Conservation (phyloP, 257 asterid species). For the Gentiana straminea region DNA sequence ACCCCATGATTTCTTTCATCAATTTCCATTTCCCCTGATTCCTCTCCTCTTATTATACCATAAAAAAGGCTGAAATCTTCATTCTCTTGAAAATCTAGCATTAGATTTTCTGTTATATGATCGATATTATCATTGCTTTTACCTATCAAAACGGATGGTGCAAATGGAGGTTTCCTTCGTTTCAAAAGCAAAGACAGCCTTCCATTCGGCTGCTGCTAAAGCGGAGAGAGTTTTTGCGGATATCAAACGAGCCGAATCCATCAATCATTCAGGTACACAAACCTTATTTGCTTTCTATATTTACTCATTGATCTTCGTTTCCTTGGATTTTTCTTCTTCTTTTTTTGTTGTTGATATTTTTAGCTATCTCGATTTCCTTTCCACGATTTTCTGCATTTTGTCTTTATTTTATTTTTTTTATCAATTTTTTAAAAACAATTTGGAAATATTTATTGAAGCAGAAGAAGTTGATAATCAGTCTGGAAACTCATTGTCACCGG, state of each 20-base stretch:
- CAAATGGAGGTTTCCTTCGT: conserved; percentile 82
- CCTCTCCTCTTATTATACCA: background rate
- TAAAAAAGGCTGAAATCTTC: background rate
- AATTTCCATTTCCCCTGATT: conserved; percentile 8
- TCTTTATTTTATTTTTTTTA: conserved; percentile 5
- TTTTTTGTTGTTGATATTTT: background rate
- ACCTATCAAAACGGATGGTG: too few relatives aligned
- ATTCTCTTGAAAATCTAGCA: background rate
- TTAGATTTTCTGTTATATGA: too few relatives aligned
- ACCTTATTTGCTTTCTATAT: conserved; percentile 8
- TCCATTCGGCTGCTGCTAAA: conserved; percentile 96
- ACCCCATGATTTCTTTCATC: too few relatives aligned
- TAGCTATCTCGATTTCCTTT: conserved; percentile 5
- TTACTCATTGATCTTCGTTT: background rate
- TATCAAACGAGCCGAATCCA: conserved; percentile 67
- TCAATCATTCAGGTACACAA: conserved; percentile 38
- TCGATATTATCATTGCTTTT: too few relatives aligned
- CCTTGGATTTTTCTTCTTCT: too few relatives aligned
- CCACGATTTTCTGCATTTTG: background rate
- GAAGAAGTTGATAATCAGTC: conserved; percentile 51
- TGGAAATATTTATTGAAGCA: conserved; percentile 13
- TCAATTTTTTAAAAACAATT: conserved; percentile 6
- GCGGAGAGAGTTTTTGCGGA: conserved; percentile 97
- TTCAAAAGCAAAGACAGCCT: conserved; percentile 86
- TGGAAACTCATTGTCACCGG: conserved; percentile 40